These are phyloP conservation scores for Starmerella ratchasimensis DNA, from an alignment of 805 yeast genomes.

Conservation along the genomic window DNA sequence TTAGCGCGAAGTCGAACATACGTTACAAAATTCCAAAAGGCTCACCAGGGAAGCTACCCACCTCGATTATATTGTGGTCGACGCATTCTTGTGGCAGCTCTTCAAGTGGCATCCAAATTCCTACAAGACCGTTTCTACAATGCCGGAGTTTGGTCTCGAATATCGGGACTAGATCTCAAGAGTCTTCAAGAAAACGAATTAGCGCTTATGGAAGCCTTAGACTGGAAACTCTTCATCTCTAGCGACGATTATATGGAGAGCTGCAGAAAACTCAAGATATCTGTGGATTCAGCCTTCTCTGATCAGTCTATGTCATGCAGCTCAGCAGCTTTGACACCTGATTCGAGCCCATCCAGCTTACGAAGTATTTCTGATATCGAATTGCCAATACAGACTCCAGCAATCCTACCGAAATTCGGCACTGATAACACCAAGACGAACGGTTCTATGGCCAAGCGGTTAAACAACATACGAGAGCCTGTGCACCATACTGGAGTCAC, in stretches of 20 bases:
- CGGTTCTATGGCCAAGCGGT: too few relatives aligned
- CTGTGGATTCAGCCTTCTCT: conserved; percentile 4
- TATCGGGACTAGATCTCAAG: conserved; percentile 45
- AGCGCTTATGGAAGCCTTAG: conserved; percentile 37
- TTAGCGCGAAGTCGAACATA: conserved; percentile 35
- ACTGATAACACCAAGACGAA: too few relatives aligned
- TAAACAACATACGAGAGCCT: too few relatives aligned
- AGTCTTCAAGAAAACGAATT: conserved; percentile 44
- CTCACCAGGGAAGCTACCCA: conserved; percentile 3
- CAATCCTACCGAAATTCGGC: too few relatives aligned
- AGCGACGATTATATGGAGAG: conserved; percentile 18
- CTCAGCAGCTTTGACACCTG: conserved; percentile 1
- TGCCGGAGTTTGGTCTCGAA: conserved; percentile 57
- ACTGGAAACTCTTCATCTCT: conserved; percentile 45
- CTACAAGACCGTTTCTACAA: conserved; percentile 59
- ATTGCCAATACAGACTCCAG: too few relatives aligned
- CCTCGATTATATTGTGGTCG: conserved; percentile 38
- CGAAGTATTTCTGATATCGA: too few relatives aligned
- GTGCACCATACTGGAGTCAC: too few relatives aligned
- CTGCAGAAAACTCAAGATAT: conserved; percentile 12
- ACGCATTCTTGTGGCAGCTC: conserved; percentile 49
- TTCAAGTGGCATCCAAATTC: conserved; percentile 62
- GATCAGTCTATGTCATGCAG: neutral
- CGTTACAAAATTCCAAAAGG: conserved; percentile 2
- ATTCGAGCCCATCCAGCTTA: conserved; percentile 1